phyloP scores from a whole-genome alignment of 306 rosid genomes.

The Lathyrus sativus region DNA sequence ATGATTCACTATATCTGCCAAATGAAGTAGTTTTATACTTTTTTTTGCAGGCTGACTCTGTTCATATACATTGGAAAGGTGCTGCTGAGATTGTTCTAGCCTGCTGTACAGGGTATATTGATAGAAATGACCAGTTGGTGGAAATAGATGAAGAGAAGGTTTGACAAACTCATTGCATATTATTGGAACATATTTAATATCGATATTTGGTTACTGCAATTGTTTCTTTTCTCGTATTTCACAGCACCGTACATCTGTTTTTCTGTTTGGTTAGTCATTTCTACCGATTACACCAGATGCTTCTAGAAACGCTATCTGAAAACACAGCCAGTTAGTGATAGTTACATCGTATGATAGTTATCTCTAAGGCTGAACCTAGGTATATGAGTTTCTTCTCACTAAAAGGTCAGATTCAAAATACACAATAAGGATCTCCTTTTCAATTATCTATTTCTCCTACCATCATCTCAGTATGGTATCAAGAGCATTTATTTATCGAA shows the following conservation, averaged over 20 bases:
- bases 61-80: conserved; percentile 97
- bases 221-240: neutral
- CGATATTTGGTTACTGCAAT: neutral
- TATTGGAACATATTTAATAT: neutral
- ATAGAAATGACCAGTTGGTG: conserved; percentile 49
- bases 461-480: too few relatives aligned
- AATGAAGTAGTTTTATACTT: conserved; percentile 11
- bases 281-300: neutral
- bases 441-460: too few relatives aligned
- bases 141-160: conserved; percentile 83
- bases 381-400: neutral
- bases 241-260: neutral
- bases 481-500: too few relatives aligned
- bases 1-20: conserved; percentile 17
- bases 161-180: conserved; percentile 27
- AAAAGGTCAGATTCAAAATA: neutral
- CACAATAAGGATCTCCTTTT: neutral
- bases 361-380: neutral
- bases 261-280: neutral
- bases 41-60: conserved; percentile 58
- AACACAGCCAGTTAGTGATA: neutral
- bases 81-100: conserved; percentile 95
- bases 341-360: neutral
- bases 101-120: conserved; percentile 62
- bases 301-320: neutral